phyloP scores from a whole-genome alignment of 2,329 filamentous ascomycete species.

The Endoconidiophora polonica region DNA sequence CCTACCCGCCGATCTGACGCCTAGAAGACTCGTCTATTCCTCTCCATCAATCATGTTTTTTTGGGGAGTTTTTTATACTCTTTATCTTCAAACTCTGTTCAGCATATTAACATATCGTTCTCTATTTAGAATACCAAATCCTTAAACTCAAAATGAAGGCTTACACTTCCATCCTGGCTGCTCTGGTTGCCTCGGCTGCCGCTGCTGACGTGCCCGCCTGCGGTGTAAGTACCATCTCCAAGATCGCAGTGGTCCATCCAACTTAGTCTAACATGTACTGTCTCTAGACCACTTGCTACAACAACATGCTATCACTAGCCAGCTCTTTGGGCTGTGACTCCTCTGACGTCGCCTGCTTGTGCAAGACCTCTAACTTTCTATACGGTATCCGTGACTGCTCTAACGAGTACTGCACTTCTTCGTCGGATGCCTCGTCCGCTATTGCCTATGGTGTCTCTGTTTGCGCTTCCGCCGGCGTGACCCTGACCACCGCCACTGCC shows the following conservation, averaged over 20 bases:
- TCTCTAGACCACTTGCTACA: constrained; percentile 31
- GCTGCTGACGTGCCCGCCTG: constrained; percentile 29
- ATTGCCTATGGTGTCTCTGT: constrained; percentile 24
- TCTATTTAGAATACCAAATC: neutral
- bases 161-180: constrained; percentile 27
- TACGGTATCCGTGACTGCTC: constrained; percentile 37
- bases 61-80: neutral
- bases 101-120: neutral
- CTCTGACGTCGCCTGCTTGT: constrained; percentile 29
- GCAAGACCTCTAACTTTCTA: constrained; percentile 28
- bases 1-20: too few relatives aligned
- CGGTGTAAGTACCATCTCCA: constrained; percentile 29
- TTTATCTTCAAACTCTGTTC: neutral
- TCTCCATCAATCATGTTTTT: neutral
- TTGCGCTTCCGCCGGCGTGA: constrained; percentile 19
- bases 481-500: constrained; percentile 13
- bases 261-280: neutral
- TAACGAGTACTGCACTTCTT: constrained; percentile 23
- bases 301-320: constrained; percentile 33
- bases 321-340: constrained; percentile 28
- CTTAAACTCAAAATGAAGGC: constrained; percentile 34
- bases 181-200: constrained; percentile 23
- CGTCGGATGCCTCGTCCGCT: constrained; percentile 21
- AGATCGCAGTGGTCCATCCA: neutral
- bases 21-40: neutral